These are phyloP conservation scores for Sarcocystis neurona DNA, from an alignment of 169 alveolate species.

Conservation along the genomic window DNA sequence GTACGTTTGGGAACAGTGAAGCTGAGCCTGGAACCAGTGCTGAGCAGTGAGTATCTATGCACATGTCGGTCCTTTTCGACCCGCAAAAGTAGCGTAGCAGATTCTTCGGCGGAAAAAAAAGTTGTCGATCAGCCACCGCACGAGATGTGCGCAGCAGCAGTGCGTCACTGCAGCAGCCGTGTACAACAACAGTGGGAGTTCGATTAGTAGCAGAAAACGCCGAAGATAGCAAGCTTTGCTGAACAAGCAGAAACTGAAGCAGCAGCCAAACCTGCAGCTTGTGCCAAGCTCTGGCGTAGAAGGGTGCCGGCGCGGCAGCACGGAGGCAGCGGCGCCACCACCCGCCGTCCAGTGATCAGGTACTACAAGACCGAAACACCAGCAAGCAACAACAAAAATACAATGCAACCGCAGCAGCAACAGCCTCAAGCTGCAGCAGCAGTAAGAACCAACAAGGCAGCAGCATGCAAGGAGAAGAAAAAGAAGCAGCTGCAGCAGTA, in stretches of 20 bases:
- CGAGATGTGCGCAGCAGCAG: too few species aligned
- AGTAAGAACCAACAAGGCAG: neutral
- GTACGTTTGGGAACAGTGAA: too few species aligned
- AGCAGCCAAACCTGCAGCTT: constrained; percentile 4
- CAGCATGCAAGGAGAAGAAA: neutral
- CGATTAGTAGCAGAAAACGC: too few species aligned
- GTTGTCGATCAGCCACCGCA: too few species aligned
- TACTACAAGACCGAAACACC: neutral
- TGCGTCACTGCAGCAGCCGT: too few species aligned
- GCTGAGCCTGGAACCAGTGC: too few species aligned
- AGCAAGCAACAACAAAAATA: neutral
- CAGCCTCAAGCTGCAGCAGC: neutral
- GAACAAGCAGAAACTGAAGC: constrained; percentile 3
- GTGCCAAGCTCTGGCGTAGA: neutral
- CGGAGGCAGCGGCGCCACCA: neutral
- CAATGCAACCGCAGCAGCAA: constrained; percentile 6
- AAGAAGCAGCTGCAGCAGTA: too few species aligned
- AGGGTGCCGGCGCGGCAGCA: neutral
- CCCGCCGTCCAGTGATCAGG: neutral
- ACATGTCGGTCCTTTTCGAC: too few species aligned
- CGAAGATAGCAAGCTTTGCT: neutral
- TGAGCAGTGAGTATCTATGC: too few species aligned
- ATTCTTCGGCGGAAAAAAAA: too few species aligned
- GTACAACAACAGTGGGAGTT: too few species aligned
- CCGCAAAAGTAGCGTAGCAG: too few species aligned